Conservation (phyloP, 441 rosid species). For the Mallotus repandus region DNA sequence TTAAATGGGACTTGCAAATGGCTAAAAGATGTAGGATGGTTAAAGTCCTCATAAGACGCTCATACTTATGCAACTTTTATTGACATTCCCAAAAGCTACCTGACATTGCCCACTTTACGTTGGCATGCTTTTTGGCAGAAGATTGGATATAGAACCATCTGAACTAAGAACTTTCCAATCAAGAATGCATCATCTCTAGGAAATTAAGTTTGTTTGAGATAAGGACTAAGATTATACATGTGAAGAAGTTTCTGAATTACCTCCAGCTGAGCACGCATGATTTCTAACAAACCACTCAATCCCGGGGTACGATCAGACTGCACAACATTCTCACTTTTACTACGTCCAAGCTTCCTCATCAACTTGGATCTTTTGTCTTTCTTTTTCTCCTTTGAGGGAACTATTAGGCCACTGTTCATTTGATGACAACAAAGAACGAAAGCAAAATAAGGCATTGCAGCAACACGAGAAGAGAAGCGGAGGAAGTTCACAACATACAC, state of each 20-base stretch:
- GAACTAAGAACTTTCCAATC: not conserved
- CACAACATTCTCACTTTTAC: constrained; percentile 62
- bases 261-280: constrained; percentile 98
- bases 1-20: not conserved
- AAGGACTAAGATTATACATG: not conserved
- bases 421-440: constrained; percentile 11
- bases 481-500: constrained; percentile 13
- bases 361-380: constrained; percentile 81
- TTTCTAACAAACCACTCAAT: constrained; percentile 81
- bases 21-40: not conserved
- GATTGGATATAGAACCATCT: constrained; percentile 1
- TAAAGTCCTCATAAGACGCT: not conserved
- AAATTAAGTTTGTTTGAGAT: too few species aligned
- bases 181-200: too few species aligned
- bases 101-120: not conserved
- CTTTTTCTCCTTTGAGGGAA: constrained; percentile 89
- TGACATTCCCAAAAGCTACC: not conserved
- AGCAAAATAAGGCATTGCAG: constrained; percentile 14
- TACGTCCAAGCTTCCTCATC: constrained; percentile 94
- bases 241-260: constrained; percentile 34
- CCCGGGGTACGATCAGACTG: constrained; percentile 73
- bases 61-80: not conserved
- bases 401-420: constrained; percentile 76
- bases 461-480: constrained; percentile 8
- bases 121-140: not conserved